phyloP scores from a whole-genome alignment of 2,329 filamentous ascomycete species.

The Fusarium compactum region DNA sequence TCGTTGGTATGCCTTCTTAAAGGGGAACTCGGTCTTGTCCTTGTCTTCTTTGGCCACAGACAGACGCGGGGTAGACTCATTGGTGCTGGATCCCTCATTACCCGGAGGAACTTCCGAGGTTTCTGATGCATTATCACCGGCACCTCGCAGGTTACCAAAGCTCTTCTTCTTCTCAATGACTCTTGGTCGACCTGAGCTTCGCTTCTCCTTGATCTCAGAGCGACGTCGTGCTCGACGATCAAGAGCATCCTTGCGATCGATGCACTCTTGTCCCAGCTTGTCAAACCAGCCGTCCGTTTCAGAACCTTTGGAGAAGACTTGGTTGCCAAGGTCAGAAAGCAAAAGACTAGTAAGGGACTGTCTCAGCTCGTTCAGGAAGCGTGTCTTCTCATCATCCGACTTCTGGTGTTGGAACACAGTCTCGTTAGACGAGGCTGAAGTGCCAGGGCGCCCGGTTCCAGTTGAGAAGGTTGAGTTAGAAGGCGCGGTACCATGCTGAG shows the following conservation, averaged over 20 bases:
- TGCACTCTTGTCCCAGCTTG: conserved; percentile 73
- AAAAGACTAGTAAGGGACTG: conserved; percentile 86
- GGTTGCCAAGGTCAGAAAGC: conserved; percentile 87
- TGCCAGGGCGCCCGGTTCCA: conserved; percentile 69
- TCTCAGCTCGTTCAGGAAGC: conserved; percentile 82
- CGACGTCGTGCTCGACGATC: conserved; percentile 61
- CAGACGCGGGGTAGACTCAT: conserved; percentile 45
- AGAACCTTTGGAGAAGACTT: conserved; percentile 87
- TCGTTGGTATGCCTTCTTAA: conserved; percentile 81
- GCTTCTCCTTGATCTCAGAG: conserved; percentile 57
- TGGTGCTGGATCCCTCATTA: conserved; percentile 55
- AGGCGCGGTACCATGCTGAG: conserved; percentile 56
- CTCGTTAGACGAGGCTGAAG: conserved; percentile 75
- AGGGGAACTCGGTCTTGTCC: conserved; percentile 74
- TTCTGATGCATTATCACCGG: conserved; percentile 58
- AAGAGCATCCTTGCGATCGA: conserved; percentile 69
- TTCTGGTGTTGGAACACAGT: conserved; percentile 74
- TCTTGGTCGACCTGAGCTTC: conserved; percentile 62
- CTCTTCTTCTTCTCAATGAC: conserved; percentile 75
- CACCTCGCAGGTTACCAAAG: conserved; percentile 71
- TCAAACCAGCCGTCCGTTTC: conserved; percentile 94
- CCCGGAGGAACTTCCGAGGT: conserved; percentile 54
- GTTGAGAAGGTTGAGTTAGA: conserved; percentile 62
- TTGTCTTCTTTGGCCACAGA: conserved; percentile 45
- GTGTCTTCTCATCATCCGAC: conserved; percentile 75